Evolutionary conservation across 129 eudicot species (phyloP).

Genomic region (Pseudognaphalium luteoalbum): DNA sequence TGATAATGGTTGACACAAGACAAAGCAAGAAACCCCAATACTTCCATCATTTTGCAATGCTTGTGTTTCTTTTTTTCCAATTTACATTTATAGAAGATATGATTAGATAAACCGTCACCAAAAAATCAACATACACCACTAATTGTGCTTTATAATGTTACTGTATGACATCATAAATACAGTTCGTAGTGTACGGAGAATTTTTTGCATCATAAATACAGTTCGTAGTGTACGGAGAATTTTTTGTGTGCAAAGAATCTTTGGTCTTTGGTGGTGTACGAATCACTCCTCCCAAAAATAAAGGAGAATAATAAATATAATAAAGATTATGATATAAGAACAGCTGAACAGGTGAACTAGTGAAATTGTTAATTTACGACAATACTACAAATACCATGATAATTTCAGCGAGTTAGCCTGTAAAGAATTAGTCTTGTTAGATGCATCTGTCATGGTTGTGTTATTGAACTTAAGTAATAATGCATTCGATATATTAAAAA

Average conservation of each 20-base stretch:
- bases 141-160: no score
- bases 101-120: neutral
- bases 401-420: neutral
- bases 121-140: no score
- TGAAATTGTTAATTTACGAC: neutral
- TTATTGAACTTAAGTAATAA: neutral
- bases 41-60: constrained; percentile 3
- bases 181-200: no score
- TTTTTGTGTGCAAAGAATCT: no score
- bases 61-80: neutral
- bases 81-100: neutral
- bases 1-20: constrained; percentile 21
- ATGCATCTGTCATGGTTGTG: neutral
- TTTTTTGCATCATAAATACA: no score
- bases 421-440: neutral
- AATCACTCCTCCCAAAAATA: no score
- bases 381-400: neutral
- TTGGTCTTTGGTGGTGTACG: no score
- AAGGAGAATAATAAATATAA: no score
- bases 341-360: no score
- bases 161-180: no score
- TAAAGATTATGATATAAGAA: no score
- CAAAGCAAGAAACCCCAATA: constrained; percentile 15
- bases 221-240: no score
- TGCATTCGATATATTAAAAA: neutral